Percentiles rank a stretch among this genome's conserved stretches.
Conservation (phyloP, 1,284 basidiomycete genomes). For the Cryptococcus sp. region DNA sequence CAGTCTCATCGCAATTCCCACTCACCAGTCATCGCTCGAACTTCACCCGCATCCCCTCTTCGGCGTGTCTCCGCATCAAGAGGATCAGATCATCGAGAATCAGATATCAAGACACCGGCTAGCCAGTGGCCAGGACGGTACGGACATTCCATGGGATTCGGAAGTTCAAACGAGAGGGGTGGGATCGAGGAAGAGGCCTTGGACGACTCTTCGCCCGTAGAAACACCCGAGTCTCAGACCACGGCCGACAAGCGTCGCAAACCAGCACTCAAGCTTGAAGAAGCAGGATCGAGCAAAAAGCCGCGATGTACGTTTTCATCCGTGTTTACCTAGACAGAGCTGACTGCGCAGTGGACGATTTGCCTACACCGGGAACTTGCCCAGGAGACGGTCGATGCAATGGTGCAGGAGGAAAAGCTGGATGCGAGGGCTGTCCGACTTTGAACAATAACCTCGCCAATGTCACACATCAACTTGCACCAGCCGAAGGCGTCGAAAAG, state of each 20-base stretch:
- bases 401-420: slow-evolving; percentile 83
- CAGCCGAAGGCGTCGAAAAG: slow-evolving; percentile 42
- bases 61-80: neutral
- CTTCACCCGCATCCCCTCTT: neutral
- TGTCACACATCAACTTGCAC: slow-evolving; percentile 7
- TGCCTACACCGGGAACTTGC: slow-evolving; percentile 62
- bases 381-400: slow-evolving; percentile 94
- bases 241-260: neutral
- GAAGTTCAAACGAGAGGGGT: slow-evolving; percentile 34
- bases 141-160: slow-evolving; percentile 30
- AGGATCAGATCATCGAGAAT: neutral
- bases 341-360: slow-evolving; percentile 1
- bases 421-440: slow-evolving; percentile 88
- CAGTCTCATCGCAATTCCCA: neutral
- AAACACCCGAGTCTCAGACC: neutral
- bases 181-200: slow-evolving; percentile 20
- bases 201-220: slow-evolving; percentile 9
- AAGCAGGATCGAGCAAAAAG: neutral
- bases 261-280: neutral
- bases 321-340: neutral
- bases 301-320: neutral
- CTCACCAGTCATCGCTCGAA: neutral
- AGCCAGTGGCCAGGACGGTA: slow-evolving; percentile 9
- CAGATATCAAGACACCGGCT: neutral
- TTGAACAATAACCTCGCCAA: slow-evolving; percentile 68